Percentiles rank a stretch among this genome's conserved stretches.
These are phyloP conservation scores for Lanmaoa rubissima DNA, from an alignment of 768 basidiomycete species.

Conservation along the genomic window DNA sequence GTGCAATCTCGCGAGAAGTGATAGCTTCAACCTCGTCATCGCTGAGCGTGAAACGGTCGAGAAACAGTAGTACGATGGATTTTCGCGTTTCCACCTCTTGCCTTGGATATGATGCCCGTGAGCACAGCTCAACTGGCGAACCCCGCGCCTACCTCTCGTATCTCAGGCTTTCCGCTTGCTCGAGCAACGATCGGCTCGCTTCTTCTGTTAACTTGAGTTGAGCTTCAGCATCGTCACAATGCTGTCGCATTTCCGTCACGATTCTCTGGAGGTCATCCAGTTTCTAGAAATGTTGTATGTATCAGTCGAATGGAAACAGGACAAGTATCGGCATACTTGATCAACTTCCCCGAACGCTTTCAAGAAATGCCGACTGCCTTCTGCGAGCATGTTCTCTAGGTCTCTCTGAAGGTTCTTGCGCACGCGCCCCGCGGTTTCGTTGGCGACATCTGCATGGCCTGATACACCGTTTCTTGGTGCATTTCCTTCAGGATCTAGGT, in stretches of 20 bases:
- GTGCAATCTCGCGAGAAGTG: slow-evolving; percentile 62
- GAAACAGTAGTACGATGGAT: no score
- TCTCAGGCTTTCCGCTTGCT: slow-evolving; percentile 75
- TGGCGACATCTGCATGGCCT: slow-evolving; percentile 36
- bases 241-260: slow-evolving; percentile 72
- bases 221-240: slow-evolving; percentile 81
- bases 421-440: slow-evolving; percentile 69
- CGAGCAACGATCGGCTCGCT: slow-evolving; percentile 75
- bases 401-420: slow-evolving; percentile 81
- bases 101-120: background rate
- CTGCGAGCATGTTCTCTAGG: slow-evolving; percentile 71
- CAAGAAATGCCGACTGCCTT: no score
- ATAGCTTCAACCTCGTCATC: no score
- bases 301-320: background rate
- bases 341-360: slow-evolving; percentile 64
- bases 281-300: slow-evolving; percentile 54
- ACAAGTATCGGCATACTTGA: slow-evolving; percentile 53
- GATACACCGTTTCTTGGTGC: slow-evolving; percentile 11
- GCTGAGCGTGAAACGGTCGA: no score
- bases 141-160: slow-evolving; percentile 58
- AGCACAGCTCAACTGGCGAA: background rate
- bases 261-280: slow-evolving; percentile 75
- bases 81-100: no score
- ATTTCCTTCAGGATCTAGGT: slow-evolving; percentile 12
- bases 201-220: slow-evolving; percentile 74